phyloP scores from a whole-genome alignment of 805 yeast genomes.

The Limtongia smithiae region DNA sequence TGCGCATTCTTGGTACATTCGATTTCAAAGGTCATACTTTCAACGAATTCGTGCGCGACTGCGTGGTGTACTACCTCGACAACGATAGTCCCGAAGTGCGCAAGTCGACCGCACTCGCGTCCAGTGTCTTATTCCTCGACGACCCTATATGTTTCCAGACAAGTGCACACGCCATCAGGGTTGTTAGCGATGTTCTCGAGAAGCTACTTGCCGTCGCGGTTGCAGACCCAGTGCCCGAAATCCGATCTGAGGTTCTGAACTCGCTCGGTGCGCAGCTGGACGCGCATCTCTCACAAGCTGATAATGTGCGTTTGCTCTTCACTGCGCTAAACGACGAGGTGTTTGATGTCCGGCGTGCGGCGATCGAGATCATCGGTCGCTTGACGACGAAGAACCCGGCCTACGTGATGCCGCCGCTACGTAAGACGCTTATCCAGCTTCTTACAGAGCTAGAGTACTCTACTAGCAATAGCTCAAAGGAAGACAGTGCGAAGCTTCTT shows the following conservation, averaged over 20 bases:
- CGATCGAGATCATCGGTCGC: slow-evolving; percentile 77
- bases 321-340: slow-evolving; percentile 90
- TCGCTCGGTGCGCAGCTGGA: slow-evolving; percentile 75
- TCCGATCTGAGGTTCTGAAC: slow-evolving; percentile 72
- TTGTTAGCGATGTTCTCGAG: slow-evolving; percentile 81
- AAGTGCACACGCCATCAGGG: slow-evolving; percentile 71
- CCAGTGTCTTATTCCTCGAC: slow-evolving; percentile 67
- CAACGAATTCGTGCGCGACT: slow-evolving; percentile 81
- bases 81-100: slow-evolving; percentile 77
- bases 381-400: slow-evolving; percentile 88
- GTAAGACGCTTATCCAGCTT: slow-evolving; percentile 81
- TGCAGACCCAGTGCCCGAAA: slow-evolving; percentile 83
- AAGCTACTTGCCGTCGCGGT: slow-evolving; percentile 77
- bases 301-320: slow-evolving; percentile 76
- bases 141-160: slow-evolving; percentile 84
- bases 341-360: slow-evolving; percentile 74
- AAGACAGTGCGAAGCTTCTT: slow-evolving; percentile 77
- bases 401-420: slow-evolving; percentile 84
- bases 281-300: slow-evolving; percentile 91
- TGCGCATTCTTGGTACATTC: slow-evolving; percentile 71
- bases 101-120: slow-evolving; percentile 77
- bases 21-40: slow-evolving; percentile 71
- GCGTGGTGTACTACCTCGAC: slow-evolving; percentile 79
- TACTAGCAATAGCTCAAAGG: slow-evolving; percentile 68
- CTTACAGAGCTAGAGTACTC: slow-evolving; percentile 83